Percentiles rank a stretch among this genome's conserved stretches.
These are phyloP conservation scores for Ceratocystis variospora DNA, from an alignment of 2,329 filamentous ascomycete species.

Conservation along the genomic window DNA sequence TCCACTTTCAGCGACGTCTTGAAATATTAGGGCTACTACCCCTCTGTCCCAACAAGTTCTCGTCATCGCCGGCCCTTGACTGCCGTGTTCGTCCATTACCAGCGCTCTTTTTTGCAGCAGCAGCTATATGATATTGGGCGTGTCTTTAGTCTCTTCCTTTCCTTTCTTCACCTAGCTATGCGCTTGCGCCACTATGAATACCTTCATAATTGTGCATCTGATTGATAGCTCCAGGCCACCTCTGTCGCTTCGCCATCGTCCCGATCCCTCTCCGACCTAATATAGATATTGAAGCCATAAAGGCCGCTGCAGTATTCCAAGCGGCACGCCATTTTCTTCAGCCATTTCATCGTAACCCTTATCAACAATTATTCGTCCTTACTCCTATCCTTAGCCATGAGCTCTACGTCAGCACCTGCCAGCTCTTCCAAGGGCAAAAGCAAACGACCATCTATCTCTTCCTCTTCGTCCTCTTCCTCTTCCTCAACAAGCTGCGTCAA, in stretches of 20 bases:
- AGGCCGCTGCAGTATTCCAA: background rate
- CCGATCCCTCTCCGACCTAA: conserved; percentile 10
- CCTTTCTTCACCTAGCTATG: background rate
- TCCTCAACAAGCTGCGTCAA: background rate
- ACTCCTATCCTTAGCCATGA: conserved; percentile 2
- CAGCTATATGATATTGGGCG: background rate
- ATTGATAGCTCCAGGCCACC: conserved; percentile 16
- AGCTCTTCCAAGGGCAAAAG: background rate
- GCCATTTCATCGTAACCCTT: background rate
- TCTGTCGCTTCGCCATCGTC: conserved; percentile 4
- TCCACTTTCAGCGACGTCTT: conserved; percentile 2
- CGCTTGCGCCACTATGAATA: conserved; percentile 18
- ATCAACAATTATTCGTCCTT: background rate
- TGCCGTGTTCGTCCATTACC: background rate
- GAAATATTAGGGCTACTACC: background rate
- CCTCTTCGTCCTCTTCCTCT: background rate
- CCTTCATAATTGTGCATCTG: conserved; percentile 1
- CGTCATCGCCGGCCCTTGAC: background rate
- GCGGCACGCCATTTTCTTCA: background rate
- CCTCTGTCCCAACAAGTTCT: background rate
- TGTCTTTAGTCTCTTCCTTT: background rate
- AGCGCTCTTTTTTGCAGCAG: background rate
- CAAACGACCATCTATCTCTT: background rate
- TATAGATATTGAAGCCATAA: background rate
- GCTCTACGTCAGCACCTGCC: background rate